Conservation (phyloP, 2,329 filamentous ascomycete genomes). For the Diaporthe aspalathi region DNA sequence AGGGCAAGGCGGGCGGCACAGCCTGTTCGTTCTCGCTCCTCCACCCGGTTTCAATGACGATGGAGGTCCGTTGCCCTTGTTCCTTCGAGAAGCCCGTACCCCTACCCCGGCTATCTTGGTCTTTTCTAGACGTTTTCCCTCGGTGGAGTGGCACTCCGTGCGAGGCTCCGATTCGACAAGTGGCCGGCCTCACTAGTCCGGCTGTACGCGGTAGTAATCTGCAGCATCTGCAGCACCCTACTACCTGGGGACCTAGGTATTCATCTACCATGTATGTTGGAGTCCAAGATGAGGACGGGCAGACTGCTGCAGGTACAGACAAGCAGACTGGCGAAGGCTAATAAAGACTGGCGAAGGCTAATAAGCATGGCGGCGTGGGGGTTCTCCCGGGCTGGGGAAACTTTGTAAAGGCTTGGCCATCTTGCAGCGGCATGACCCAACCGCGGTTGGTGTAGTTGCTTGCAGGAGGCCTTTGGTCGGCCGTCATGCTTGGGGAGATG, state of each 20-base stretch:
- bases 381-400: conserved; percentile 8
- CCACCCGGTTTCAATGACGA: conserved; percentile 35
- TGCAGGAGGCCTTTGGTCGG: not conserved
- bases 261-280: too few relatives aligned
- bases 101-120: conserved; percentile 14
- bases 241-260: too few relatives aligned
- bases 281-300: not conserved
- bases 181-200: not conserved
- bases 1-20: conserved; percentile 3
- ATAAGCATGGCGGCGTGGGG: conserved; percentile 8
- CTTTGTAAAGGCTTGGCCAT: conserved; percentile 12
- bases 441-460: not conserved
- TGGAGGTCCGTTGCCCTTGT: conserved; percentile 18
- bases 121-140: conserved; percentile 9
- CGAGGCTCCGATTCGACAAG: not conserved
- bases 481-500: not conserved
- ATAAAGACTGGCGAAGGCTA: not conserved
- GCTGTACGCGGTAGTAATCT: not conserved
- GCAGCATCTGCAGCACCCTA: too few relatives aligned
- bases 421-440: not conserved
- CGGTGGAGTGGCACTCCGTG: not conserved
- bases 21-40: conserved; percentile 32
- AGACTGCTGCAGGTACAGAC: conserved; percentile 17
- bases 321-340: not conserved
- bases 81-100: conserved; percentile 3